A percentile compares a stretch with the other conserved stretches of the same genome.
Conservation (phyloP, 2,329 filamentous ascomycete genomes). For the Hymenoscyphus occultus region DNA sequence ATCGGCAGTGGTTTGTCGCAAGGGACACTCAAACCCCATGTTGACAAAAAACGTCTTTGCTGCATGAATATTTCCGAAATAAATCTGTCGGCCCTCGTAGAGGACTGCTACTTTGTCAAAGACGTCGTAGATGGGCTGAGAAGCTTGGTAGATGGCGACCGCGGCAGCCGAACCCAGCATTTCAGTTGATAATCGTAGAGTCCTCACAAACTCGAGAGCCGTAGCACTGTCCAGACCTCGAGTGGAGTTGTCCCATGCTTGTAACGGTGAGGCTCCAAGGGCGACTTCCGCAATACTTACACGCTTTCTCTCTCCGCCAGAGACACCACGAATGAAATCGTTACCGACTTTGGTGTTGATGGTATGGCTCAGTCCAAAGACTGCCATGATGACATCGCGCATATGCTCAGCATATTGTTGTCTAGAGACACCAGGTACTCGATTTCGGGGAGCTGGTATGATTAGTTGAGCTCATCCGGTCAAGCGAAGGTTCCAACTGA, state of each 20-base stretch:
- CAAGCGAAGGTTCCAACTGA: slow-evolving; percentile 5
- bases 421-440: slow-evolving; percentile 60
- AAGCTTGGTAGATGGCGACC: slow-evolving; percentile 71
- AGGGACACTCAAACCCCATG: slow-evolving; percentile 71
- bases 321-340: slow-evolving; percentile 69
- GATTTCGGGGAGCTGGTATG: slow-evolving; percentile 56
- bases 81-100: slow-evolving; percentile 76
- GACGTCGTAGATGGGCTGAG: slow-evolving; percentile 63
- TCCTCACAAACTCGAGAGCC: slow-evolving; percentile 68
- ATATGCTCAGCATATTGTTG: slow-evolving; percentile 50
- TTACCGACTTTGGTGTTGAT: slow-evolving; percentile 73
- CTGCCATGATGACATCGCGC: slow-evolving; percentile 61
- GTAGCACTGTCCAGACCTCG: slow-evolving; percentile 71
- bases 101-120: slow-evolving; percentile 77
- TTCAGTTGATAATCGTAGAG: slow-evolving; percentile 62
- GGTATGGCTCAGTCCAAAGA: slow-evolving; percentile 71
- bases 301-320: slow-evolving; percentile 71
- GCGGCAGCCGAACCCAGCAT: slow-evolving; percentile 59
- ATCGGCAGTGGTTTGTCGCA: slow-evolving; percentile 54
- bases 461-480: background rate
- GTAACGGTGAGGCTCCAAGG: slow-evolving; percentile 53
- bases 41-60: slow-evolving; percentile 64
- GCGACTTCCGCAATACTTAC: slow-evolving; percentile 76
- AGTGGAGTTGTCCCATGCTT: slow-evolving; percentile 75
- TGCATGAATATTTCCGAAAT: slow-evolving; percentile 61